Base-by-base conservation (phyloP, 1,284 basidiomycete species). In the Ceratobasidium sp. region DNA sequence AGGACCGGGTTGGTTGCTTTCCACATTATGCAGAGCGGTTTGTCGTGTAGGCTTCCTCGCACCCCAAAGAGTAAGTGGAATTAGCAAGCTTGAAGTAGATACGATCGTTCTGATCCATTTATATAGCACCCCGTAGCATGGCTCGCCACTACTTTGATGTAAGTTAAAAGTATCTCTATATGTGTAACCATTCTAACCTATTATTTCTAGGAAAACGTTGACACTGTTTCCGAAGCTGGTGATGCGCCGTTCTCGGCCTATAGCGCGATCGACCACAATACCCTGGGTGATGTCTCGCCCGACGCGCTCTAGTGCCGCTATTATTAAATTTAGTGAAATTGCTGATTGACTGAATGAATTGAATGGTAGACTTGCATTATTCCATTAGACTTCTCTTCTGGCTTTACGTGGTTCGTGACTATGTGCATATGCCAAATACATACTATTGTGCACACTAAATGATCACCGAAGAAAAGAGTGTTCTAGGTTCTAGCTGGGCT, bases 71-170 rank as follows among this genome's bases (percentile, higher is more conserved):
- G 92, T 94, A 76, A 76, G 89, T 81, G 2, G 17, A 13, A 17
- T 72, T 65, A 27, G 62, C 29, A 29, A 69, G n/a, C 35, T 67
- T 72, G 45, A 52, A 49, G 17, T 58, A 57, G 47, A 52, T 7
- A 25, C 47, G 47, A 72, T 69, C 72, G 73, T 49, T 76, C 75
- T 52, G 73, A 77, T 77, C 74, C 77, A 15, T 68, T 13, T n/a
- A n/a, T n/a, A 67, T 79, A 91, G 94, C 96, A 32, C 96, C 96
- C 69, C 85, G 94, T 71, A 90, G 89, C 74, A 83, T 96, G 47
- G 92, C 93, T 32, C 85, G 89, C 73, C 94, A 97, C 78, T 99
- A 96, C 84, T 98, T 99, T 79, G 93, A 95, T 78, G 94, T 90
- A 70, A 72, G 87, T 80, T 27, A 49, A 34, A 12, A 15, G 7